Base-by-base conservation (phyloP, 192 early-diverging fungal genomes). In the Backusella tarrabulga region DNA sequence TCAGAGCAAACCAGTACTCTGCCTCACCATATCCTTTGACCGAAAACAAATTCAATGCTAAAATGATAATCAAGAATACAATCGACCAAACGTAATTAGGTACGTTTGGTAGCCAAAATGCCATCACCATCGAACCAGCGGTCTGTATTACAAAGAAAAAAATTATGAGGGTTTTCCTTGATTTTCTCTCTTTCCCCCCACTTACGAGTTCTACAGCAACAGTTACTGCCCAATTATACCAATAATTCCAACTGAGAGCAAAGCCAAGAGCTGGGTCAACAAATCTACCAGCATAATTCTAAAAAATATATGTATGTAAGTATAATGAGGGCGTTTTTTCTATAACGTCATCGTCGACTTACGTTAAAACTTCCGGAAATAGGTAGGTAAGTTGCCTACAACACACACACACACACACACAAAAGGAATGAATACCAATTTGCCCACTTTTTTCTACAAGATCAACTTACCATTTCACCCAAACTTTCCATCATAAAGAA, bases 181-280 rank as follows among this genome's bases (percentile, higher is more conserved):
- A 2, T 66, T 32, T 19, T 54, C 23, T 29, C 7, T 14, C 7
- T 38, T 77, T 7, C 38, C 11, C 29, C 19, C 19, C 2, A 44
- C 15, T 67, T 66, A 71, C 42, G 14, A 79, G 32, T 67, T 75
- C 80, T 14, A 78, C 69, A 67, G 76, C 79, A 32, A 87, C 79
- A 21, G 80, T 81, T 14, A 81, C 73, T 34, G 80, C 80, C 80
- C 80, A 81, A n/a, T 73, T 77, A 67, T 79, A 79, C 72, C 68
- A 85, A 38, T 76, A 71, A 79, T 89, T 89, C 92, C 92, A 92
- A 42, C 91, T 91, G 72, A 90, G 85, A 34, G 89, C 90, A 81
- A 92, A 92, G 0, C 91, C 92, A n/a, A 94, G 80, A n/a, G 94
- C 89, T 6, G 94, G 94, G 81, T 96, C 95, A 34, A 96, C 86